phyloP scores from a whole-genome alignment of 2,329 filamentous ascomycete genomes.

The Diaporthe helianthi region DNA sequence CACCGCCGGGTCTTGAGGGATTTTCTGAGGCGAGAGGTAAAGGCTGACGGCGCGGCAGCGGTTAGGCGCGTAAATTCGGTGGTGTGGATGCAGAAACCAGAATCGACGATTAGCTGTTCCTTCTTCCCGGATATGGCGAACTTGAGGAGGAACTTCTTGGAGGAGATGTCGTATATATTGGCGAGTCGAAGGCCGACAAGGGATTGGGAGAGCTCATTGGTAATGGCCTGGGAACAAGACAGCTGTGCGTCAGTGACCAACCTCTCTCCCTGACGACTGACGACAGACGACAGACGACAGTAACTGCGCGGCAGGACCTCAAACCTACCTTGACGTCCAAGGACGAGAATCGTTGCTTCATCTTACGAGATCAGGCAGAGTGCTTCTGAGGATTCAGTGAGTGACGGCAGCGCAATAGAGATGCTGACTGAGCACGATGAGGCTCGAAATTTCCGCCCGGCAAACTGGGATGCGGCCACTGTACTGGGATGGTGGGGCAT shows the following conservation, averaged over 20 bases:
- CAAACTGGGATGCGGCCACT: conserved; percentile 21
- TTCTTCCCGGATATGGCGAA: conserved; percentile 89
- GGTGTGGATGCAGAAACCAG: conserved; percentile 93
- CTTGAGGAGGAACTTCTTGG: conserved; percentile 94
- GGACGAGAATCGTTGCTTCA: conserved; percentile 85
- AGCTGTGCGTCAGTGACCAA: background rate
- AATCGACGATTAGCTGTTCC: conserved; percentile 91
- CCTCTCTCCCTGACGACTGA: no score
- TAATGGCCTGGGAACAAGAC: conserved; percentile 73
- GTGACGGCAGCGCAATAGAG: background rate
- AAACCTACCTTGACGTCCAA: conserved; percentile 71
- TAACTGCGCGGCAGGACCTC: background rate
- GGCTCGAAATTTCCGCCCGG: conserved; percentile 25
- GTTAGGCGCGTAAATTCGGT: conserved; percentile 90
- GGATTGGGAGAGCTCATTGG: conserved; percentile 83
- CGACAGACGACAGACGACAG: no score
- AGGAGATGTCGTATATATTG: conserved; percentile 96
- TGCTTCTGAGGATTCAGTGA: background rate
- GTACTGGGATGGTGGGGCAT: conserved; percentile 18
- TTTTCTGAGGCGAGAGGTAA: conserved; percentile 86
- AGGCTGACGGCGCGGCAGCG: conserved; percentile 81
- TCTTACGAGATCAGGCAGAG: conserved; percentile 45
- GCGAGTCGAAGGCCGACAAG: conserved; percentile 82
- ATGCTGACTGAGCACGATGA: background rate
- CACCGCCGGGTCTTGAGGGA: conserved; percentile 85